Evolutionary conservation across 176 grass and related monocot species (phyloP), one percentile per base, ranked within the genome.

Genomic region (Triticum timopheevii): DNA sequence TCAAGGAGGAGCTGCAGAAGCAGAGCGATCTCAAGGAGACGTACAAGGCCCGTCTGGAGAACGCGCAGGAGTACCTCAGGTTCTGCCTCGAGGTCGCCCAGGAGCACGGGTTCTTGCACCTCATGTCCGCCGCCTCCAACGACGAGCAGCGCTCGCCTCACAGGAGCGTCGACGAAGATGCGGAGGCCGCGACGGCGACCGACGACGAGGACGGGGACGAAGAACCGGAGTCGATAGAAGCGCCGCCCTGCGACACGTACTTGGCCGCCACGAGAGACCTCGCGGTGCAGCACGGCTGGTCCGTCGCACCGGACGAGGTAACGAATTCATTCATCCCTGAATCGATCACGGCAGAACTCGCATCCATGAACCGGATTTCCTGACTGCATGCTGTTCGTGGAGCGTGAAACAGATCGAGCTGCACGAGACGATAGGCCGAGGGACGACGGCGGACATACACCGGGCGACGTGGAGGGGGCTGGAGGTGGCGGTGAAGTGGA

Each of bases 401-500:
- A 72, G 20, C 0, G 49, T 30, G 63, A 4, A 30, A 22, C 88
- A 92, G 93, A 75, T 95, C 58, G 88, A 95, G 68, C 56, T 95
- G 35, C 90, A 92, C 23, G 93, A 92, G 76, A 7, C 52, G 81
- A 84, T 95, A 11, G 93, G 93, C n/a, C 76, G 23, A 3, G 93
- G 93, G 9, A 84, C 88, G 5, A 88, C 86, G 33, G 93, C 90
- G 35, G 69, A 88, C 31, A 88, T 92, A 69, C 82, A 92, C 76
- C 23, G 79, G 49, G 88, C 75, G 79, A 90, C 88, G 8, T 95
- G 90, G 93, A 78, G 90, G 19, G 90, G 93, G 5, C 75, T 92
- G 0, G 83, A 86, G 3, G 93, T 95, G 49, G 90, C 93, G 35
- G 86, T 95, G 69, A 95, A 92, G 83, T 88, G 93, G 90, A 77